Evolutionary conservation across 2,329 filamentous ascomycete genomes (phyloP).

Genomic region (Bertia moriformis): DNA sequence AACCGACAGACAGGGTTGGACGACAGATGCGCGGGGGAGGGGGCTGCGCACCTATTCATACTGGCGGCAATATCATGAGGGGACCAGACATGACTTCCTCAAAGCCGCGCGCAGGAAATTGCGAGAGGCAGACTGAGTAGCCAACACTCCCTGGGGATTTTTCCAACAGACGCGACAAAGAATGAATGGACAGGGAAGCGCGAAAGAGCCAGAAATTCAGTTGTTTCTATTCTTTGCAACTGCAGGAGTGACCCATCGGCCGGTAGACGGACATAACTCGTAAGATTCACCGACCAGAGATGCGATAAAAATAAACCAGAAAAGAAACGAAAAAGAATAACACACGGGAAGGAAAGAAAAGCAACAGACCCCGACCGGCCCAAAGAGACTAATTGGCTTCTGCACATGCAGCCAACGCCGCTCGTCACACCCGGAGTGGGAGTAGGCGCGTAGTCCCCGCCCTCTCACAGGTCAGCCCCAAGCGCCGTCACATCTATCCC

Average conservation of each 20-base stretch:
- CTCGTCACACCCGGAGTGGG: neutral
- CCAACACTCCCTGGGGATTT: too few species aligned
- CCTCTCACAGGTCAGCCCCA: neutral
- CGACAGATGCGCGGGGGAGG: neutral
- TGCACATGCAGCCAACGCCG: neutral
- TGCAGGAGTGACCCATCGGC: neutral
- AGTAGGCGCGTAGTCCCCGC: neutral
- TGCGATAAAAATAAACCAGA: neutral
- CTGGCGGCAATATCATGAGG: constrained; percentile 12
- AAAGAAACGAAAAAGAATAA: neutral
- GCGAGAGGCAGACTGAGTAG: too few species aligned
- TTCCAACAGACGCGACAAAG: neutral
- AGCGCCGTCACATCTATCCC: too few species aligned
- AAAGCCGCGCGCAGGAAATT: constrained; percentile 7
- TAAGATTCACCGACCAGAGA: neutral
- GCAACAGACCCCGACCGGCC: neutral
- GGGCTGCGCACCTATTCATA: constrained; percentile 19
- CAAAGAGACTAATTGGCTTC: too few species aligned
- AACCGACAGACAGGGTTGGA: too few species aligned
- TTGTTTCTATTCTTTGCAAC: constrained; percentile 15
- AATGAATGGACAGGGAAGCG: neutral
- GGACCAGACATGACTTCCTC: constrained; percentile 10
- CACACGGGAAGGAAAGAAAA: too few species aligned
- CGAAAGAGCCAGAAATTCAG: constrained; percentile 7
- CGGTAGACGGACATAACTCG: neutral